These are phyloP conservation scores for Cladosporium phlei DNA, from an alignment of 2,329 filamentous ascomycete genomes.

Conservation along the genomic window DNA sequence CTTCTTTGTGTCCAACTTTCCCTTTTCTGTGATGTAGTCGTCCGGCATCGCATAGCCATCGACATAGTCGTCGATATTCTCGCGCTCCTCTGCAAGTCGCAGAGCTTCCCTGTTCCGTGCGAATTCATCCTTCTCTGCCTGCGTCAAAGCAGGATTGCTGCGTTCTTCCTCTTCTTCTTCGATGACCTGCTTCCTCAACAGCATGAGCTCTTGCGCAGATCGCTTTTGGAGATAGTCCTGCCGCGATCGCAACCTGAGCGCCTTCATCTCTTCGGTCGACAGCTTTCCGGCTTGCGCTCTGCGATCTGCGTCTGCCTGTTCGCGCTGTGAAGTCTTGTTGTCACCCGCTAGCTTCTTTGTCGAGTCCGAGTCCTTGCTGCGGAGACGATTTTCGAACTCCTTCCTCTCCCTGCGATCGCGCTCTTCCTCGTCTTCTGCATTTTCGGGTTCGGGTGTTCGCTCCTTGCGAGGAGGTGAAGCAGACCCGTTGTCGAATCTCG, in stretches of 20 bases:
- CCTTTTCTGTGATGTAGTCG: slow-evolving; percentile 91
- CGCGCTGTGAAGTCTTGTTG: slow-evolving; percentile 38
- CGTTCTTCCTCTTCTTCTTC: slow-evolving; percentile 78
- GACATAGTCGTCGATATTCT: slow-evolving; percentile 82
- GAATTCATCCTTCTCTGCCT: slow-evolving; percentile 80
- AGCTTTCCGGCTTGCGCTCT: slow-evolving; percentile 60
- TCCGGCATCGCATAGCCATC: slow-evolving; percentile 93
- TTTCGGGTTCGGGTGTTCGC: slow-evolving; percentile 17
- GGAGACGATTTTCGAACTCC: slow-evolving; percentile 71
- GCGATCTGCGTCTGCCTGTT: slow-evolving; percentile 50
- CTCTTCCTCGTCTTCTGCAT: slow-evolving; percentile 38
- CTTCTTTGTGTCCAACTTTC: slow-evolving; percentile 78
- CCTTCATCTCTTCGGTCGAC: slow-evolving; percentile 67
- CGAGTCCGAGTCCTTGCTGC: slow-evolving; percentile 64
- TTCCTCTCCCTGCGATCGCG: slow-evolving; percentile 71
- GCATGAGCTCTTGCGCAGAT: slow-evolving; percentile 74
- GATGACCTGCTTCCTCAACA: slow-evolving; percentile 84
- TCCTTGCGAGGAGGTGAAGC: slow-evolving; percentile 21
- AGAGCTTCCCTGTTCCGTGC: slow-evolving; percentile 71
- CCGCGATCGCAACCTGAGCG: slow-evolving; percentile 75
- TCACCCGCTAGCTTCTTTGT: slow-evolving; percentile 66
- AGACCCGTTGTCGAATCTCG: slow-evolving; percentile 55
- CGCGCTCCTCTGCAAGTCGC: slow-evolving; percentile 61
- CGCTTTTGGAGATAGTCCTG: slow-evolving; percentile 93
- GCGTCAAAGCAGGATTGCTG: slow-evolving; percentile 67